Evolutionary conservation across 768 basidiomycete genomes (phyloP), one percentile per base, ranked within the genome.

Genomic region (Tremella yokohamensis): DNA sequence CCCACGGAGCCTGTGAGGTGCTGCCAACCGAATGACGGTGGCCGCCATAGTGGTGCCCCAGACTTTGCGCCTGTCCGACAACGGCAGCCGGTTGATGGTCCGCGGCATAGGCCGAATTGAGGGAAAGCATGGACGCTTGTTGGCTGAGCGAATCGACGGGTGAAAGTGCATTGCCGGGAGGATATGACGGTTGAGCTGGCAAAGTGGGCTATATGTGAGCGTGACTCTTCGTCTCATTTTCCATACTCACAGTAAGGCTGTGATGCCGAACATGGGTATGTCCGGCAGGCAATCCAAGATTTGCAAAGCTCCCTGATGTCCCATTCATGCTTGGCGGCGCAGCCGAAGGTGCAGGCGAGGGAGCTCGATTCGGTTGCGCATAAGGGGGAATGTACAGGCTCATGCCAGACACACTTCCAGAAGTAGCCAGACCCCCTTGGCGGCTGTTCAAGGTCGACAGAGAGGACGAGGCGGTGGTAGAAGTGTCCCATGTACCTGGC

Each of bases 341-440:
- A 9, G 42, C 50, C 22, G 52, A 7, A 11, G 59, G 63, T 13
- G 39, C 53, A 13, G 58, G 58, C 3, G 64, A 57, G 2, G 60
- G 56, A 51, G 45, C 56, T 45, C 60, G 51, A 40, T 56, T 47
- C 22, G 58, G 60, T 42, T 69, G 64, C 18, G 60, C 64, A 45
- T 73, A 73, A 0, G 71, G 71, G 7, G 71, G 71, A n/a, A 73
- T 70, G 45, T 73, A 73, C n/a, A 73, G 64, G 52, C 61, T 68
- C 66, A 70, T 64, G 3, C 71, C 71, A 1, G 70, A 68, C 11
- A 70, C 64, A 39, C 70, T 72, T 9, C 62, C 64, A 3, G 68
- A 69, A 1, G 70, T 42, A 13, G 60, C 49, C 38, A 73, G 39
- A 19, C 61, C 54, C 7, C 54, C 59, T n/a, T 50, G 25, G 4